Conservation (phyloP, 2,329 filamentous ascomycete species). For the Phialemonium atrogriseum region DNA sequence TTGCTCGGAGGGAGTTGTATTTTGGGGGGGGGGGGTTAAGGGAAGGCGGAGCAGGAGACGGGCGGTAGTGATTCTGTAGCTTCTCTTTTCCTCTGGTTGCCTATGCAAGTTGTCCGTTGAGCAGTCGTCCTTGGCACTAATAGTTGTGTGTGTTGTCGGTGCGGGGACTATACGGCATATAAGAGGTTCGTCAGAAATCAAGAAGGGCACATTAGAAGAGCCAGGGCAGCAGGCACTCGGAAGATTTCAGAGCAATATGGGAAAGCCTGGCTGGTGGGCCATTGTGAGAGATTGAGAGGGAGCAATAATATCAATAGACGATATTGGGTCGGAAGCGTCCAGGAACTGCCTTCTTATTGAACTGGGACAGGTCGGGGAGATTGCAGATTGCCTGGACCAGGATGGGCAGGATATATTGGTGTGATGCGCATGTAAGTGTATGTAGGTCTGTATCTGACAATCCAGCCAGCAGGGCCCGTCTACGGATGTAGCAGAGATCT, state of each 20-base stretch:
- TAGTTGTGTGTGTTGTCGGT: not conserved
- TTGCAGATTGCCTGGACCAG: conserved; percentile 6
- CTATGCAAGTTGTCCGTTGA: too few relatives aligned
- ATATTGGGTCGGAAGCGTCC: conserved; percentile 6
- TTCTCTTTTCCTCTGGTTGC: too few relatives aligned
- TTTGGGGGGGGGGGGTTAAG: too few relatives aligned
- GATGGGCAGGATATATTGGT: conserved; percentile 1
- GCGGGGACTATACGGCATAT: not conserved
- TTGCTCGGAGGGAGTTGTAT: too few relatives aligned
- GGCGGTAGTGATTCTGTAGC: too few relatives aligned
- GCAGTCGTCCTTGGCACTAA: too few relatives aligned
- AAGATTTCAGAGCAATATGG: conserved; percentile 19
- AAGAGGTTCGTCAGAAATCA: not conserved
- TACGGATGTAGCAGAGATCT: too few relatives aligned
- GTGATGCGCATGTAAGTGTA: not conserved
- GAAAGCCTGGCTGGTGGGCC: conserved; percentile 19
- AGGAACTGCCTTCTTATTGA: conserved; percentile 3
- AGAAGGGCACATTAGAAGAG: too few relatives aligned
- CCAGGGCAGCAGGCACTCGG: conserved; percentile 13
- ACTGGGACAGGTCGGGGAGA: conserved; percentile 1
- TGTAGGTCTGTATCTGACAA: conserved; percentile 2
- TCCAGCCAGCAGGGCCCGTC: too few relatives aligned
- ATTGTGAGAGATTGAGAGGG: conserved; percentile 15
- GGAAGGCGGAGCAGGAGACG: too few relatives aligned
- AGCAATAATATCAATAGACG: conserved; percentile 13